Conservation (phyloP, 2,329 filamentous ascomycete genomes). For the Colletotrichum tropicale region DNA sequence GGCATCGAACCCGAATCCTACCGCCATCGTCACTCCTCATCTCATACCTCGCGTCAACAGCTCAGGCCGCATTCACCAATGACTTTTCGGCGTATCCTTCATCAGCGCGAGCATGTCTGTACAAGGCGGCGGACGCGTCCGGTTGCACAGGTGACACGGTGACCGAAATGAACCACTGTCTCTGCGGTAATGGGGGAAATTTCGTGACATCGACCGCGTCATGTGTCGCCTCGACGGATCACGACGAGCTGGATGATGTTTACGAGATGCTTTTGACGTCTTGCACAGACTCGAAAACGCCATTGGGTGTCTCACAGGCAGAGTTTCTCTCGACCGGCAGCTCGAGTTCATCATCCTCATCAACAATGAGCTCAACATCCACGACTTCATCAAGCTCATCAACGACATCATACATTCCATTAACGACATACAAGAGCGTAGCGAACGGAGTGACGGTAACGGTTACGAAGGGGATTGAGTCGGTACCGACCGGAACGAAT, state of each 20-base stretch:
- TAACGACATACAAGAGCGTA: constrained; percentile 16
- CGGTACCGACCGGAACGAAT: not conserved
- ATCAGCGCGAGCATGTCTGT: not conserved
- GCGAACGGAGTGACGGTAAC: constrained; percentile 14
- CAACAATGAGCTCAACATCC: not conserved
- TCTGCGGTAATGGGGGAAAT: constrained; percentile 32
- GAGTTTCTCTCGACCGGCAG: constrained; percentile 39
- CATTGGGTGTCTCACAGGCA: constrained; percentile 43
- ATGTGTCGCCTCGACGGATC: constrained; percentile 45
- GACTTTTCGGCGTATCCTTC: constrained; percentile 11
- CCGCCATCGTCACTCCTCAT: constrained; percentile 3
- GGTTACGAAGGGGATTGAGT: constrained; percentile 1
- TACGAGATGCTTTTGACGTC: constrained; percentile 48
- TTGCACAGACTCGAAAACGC: constrained; percentile 49
- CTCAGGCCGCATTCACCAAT: not conserved
- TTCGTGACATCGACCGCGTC: constrained; percentile 52
- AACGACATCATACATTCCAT: not conserved
- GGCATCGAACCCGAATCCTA: not conserved
- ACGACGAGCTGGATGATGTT: constrained; percentile 42
- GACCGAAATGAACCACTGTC: constrained; percentile 8
- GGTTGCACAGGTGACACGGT: constrained; percentile 12
- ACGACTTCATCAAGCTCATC: not conserved
- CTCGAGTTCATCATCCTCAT: not conserved
- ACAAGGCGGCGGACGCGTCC: constrained; percentile 5
- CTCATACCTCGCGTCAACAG: not conserved